Evolutionary conservation across 1,284 basidiomycete species (phyloP).

Genomic region (Marasmius fiardii): DNA sequence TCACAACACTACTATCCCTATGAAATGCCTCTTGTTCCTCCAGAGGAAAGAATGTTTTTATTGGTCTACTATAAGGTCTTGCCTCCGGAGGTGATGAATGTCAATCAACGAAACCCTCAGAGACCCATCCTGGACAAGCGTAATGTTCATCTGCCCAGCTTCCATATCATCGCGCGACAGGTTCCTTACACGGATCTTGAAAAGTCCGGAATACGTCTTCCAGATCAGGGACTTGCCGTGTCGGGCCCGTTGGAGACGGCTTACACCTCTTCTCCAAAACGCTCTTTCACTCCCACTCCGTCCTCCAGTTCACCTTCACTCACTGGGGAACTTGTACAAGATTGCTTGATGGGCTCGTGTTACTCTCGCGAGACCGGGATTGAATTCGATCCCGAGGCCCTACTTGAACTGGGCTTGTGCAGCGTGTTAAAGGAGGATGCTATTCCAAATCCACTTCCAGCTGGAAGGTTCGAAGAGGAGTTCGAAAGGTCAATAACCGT

Average conservation of each 20-base stretch:
- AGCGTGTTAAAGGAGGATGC: slow-evolving; percentile 3
- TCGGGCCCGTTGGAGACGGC: slow-evolving; percentile 11
- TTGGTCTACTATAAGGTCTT: slow-evolving; percentile 11
- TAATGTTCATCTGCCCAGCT: slow-evolving; percentile 10
- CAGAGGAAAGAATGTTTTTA: slow-evolving; percentile 8
- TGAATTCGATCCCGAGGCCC: slow-evolving; percentile 12
- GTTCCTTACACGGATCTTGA: slow-evolving; percentile 10
- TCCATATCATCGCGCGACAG: slow-evolving; percentile 7
- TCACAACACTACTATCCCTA: slow-evolving; percentile 6
- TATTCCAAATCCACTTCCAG: neutral
- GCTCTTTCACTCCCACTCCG: neutral
- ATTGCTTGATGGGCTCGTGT: slow-evolving; percentile 7
- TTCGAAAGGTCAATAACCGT: slow-evolving; percentile 9
- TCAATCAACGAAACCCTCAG: neutral
- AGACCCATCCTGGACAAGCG: neutral
- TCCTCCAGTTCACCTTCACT: neutral
- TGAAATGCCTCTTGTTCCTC: slow-evolving; percentile 1
- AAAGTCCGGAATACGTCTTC: slow-evolving; percentile 10
- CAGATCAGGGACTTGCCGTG: slow-evolving; percentile 11
- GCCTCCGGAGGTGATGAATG: neutral
- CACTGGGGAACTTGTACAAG: neutral
- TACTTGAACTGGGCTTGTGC: slow-evolving; percentile 11
- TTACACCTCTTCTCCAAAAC: slow-evolving; percentile 2
- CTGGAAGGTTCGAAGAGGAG: slow-evolving; percentile 4
- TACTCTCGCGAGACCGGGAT: slow-evolving; percentile 11